Base-by-base conservation (phyloP, 495 filamentous ascomycete genomes). In the Penicillium cinerascens region DNA sequence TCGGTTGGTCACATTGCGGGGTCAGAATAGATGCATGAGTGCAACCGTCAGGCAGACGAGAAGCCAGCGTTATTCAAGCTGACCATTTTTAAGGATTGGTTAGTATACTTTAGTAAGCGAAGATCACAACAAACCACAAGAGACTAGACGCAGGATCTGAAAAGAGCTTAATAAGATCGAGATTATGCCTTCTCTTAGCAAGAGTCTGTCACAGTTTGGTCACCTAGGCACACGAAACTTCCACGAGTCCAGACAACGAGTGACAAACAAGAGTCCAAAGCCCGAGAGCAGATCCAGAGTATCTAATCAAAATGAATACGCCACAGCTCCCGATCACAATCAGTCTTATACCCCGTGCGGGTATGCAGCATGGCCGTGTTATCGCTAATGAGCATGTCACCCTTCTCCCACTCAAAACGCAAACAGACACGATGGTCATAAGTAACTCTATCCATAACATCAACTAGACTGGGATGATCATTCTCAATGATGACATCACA, bases 381-480 rank as follows among this genome's bases (percentile, higher is more conserved):
- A 56, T 83, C 81, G 48, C 55, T 77, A 10, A 84, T 60, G 15
- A 84, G 52, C 27, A 82, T n/a, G 62, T 84, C 81, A 0, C 79
- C 81, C 54, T 75, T 69, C 43, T 79, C 65, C 80, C 78, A 83
- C 10, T 56, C 42, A 56, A 67, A 73, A 50, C 73, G 55, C 56
- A 75, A 49, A 65, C 69, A 74, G 0, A 83, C 73, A 1, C 80
- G 68, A 15, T 73, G 67, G 55, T 83, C 80, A 49, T 81, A 76
- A 13, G 75, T 55, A 18, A 80, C 41, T 9, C 45, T 43, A 42
- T 75, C 70, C 4, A 81, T 42, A n/a, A 68, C 41, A 15, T 60
- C 51, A 0, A 62, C 50, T 2, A 67, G 42, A 22, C 45, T 44
- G 7, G 56, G 44, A 33, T 69, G 56, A 4, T 65, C 68, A 42